phyloP scores from a whole-genome alignment of 345 rosid genomes.

The Salix viminalis region DNA sequence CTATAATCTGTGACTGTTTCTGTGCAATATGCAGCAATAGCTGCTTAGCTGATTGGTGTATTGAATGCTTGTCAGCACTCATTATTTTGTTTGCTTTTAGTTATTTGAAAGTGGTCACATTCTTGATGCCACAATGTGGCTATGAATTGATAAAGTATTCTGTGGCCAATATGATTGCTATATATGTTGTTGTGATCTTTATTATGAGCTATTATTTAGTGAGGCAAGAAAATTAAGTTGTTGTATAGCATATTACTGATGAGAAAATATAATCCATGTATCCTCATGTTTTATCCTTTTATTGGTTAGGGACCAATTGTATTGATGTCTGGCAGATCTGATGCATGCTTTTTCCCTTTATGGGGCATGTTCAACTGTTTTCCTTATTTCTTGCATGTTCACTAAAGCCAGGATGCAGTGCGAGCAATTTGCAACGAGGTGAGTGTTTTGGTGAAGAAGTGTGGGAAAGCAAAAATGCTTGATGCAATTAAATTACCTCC shows the following conservation, averaged over 20 bases:
- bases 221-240: not conserved
- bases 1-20: not conserved
- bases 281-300: not conserved
- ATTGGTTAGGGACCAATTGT: not conserved
- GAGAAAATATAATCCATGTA: not conserved
- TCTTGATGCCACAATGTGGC: not conserved
- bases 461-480: slow-evolving; percentile 87
- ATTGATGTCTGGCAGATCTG: not conserved
- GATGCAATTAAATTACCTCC: slow-evolving; percentile 92
- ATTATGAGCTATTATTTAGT: not conserved
- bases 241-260: not conserved
- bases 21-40: not conserved
- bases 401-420: slow-evolving; percentile 73
- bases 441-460: slow-evolving; percentile 63
- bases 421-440: slow-evolving; percentile 67
- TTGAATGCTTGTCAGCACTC: not conserved
- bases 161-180: not conserved
- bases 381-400: slow-evolving; percentile 18
- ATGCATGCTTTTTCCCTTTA: not conserved
- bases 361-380: not conserved
- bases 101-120: not conserved
- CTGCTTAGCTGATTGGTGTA: not conserved
- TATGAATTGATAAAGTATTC: not conserved
- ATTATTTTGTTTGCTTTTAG: not conserved
- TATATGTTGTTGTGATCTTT: not conserved